phyloP scores from a whole-genome alignment of 345 rosid species.

The Aquilaria sinensis region DNA sequence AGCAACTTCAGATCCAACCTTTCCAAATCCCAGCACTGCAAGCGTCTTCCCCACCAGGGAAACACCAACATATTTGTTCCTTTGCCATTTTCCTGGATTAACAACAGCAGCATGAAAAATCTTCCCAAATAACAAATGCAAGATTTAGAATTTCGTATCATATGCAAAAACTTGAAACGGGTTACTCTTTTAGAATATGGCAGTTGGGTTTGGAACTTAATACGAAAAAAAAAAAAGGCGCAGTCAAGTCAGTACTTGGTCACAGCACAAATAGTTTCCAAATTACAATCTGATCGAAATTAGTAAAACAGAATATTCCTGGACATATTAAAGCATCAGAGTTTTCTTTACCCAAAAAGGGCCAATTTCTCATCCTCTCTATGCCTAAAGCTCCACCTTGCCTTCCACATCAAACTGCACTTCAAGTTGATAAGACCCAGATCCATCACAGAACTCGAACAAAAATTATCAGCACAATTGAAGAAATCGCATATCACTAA shows the following conservation, averaged over 20 bases:
- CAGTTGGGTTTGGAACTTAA: no score
- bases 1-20: slow-evolving; percentile 91
- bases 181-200: not conserved
- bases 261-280: not conserved
- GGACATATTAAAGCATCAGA: not conserved
- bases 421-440: no score
- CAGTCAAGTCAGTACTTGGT: not conserved
- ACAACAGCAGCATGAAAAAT: not conserved
- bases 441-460: not conserved
- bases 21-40: slow-evolving; percentile 79
- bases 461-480: not conserved
- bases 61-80: slow-evolving; percentile 84
- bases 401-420: no score
- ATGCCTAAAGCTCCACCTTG: no score
- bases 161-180: no score
- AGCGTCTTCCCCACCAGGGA: slow-evolving; percentile 87
- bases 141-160: no score
- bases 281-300: not conserved
- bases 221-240: not conserved
- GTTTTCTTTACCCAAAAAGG: not conserved
- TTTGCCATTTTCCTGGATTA: slow-evolving; percentile 67
- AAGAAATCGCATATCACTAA: slow-evolving; percentile 19
- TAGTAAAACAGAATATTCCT: not conserved
- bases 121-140: no score
- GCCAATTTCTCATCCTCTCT: no score